Conservation (phyloP, 805 yeast genomes). For the Maudiozyma saulgeensis region DNA sequence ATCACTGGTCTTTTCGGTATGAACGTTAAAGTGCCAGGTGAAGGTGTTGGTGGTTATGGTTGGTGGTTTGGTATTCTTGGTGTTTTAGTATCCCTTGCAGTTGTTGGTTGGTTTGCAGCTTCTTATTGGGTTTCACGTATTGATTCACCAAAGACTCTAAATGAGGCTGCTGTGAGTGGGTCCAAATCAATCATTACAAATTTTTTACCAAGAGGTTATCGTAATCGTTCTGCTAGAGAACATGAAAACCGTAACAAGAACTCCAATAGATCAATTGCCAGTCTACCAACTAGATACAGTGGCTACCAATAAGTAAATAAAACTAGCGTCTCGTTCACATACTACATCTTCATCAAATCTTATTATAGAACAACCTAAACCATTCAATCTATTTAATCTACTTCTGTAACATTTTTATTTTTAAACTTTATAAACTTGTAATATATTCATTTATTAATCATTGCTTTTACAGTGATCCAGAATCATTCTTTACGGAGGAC, state of each 20-base stretch:
- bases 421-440: too few species aligned
- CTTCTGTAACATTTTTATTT: too few species aligned
- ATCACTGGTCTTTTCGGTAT: constrained; percentile 91
- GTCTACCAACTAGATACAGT: constrained; percentile 17
- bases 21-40: constrained; percentile 87
- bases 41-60: constrained; percentile 31
- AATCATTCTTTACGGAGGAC: too few species aligned
- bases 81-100: constrained; percentile 35
- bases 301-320: constrained; percentile 6
- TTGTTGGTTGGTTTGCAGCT: constrained; percentile 33
- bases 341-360: too few species aligned
- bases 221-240: neutral
- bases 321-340: too few species aligned
- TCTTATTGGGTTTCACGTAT: constrained; percentile 31
- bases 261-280: constrained; percentile 10
- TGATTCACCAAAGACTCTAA: constrained; percentile 25
- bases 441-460: too few species aligned
- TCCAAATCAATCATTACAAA: constrained; percentile 28
- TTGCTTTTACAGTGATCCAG: too few species aligned
- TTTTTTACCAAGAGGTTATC: constrained; percentile 9
- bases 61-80: constrained; percentile 70
- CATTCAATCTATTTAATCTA: too few species aligned
- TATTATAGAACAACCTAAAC: too few species aligned
- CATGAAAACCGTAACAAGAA: neutral
- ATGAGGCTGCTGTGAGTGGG: constrained; percentile 28